Evolutionary conservation across 2,329 filamentous ascomycete genomes (phyloP), one percentile per base, ranked within the genome.

Genomic region (Immersiporthe knoxdaviesiana): DNA sequence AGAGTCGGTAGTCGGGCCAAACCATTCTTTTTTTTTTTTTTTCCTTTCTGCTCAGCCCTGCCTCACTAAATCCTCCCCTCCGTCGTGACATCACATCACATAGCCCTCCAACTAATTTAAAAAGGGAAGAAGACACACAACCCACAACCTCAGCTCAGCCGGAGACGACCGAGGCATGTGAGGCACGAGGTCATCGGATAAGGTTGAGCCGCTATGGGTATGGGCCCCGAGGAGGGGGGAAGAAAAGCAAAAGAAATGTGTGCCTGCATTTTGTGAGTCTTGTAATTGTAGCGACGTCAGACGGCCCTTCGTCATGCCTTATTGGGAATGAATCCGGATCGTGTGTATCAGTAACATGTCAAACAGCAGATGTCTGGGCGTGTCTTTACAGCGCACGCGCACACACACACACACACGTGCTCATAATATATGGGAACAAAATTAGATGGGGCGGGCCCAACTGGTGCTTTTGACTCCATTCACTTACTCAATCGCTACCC

Each of bases 401-500:
- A 21, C 18, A 21, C 41, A 47, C 39, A 44, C 39, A 39, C 11
- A 39, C 35, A 35, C 35, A 35, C 35, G 8, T 8, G 8, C 35
- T 35, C 3, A 4, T 35, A 4, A 35, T 35, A 8, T 18, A n/a
- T 11, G 30, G 18, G 10, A n/a, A 1, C 6, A 37, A 8, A 18
- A 12, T n/a, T 47, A 10, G 21, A 37, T 16, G 30, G 14, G 56
- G 21, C 30, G 32, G 56, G 56, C 27, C 21, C 44, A 47, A 30
- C 52, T 59, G 56, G 32, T 59, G 56, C 18, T 35, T 47, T 47
- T 37, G 56, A 59, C 32, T 59, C 32, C 56, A 37, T 37, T 37
- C 30, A 47, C 60, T n/a, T 30, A 21, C 44, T 35, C 21, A 18
- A 47, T 47, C 44, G 44, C 21, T 47, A 2, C 18, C 6, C 44